These are phyloP conservation scores for Penicillium hesseltinei DNA, from an alignment of 2,329 filamentous ascomycete species.

Conservation along the genomic window DNA sequence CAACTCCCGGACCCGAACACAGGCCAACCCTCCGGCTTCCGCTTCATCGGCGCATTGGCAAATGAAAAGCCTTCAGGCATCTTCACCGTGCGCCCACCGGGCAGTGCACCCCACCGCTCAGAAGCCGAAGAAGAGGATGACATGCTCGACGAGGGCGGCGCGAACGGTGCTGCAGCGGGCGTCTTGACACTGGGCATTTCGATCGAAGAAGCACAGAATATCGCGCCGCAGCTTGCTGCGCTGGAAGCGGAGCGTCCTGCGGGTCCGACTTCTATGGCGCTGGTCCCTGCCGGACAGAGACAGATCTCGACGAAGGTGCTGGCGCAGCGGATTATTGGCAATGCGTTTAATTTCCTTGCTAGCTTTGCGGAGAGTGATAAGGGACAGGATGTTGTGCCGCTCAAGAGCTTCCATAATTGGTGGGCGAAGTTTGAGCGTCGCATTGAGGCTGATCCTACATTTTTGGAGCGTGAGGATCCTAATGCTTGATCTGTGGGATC, in stretches of 20 bases:
- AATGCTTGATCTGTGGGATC: conserved; percentile 15
- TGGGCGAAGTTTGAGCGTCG: conserved; percentile 93
- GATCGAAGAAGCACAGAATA: conserved; percentile 71
- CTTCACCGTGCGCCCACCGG: conserved; percentile 65
- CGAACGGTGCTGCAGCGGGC: conserved; percentile 26
- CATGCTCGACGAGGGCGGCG: conserved; percentile 48
- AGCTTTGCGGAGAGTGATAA: conserved; percentile 70
- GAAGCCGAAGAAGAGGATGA: conserved; percentile 41
- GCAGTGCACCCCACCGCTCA: conserved; percentile 18
- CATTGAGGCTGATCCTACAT: conserved; percentile 80
- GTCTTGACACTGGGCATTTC: conserved; percentile 77
- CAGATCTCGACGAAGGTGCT: conserved; percentile 69
- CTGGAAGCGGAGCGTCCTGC: conserved; percentile 42
- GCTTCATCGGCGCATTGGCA: conserved; percentile 83
- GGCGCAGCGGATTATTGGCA: conserved; percentile 90
- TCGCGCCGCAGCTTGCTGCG: conserved; percentile 66
- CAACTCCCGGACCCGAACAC: conserved; percentile 58
- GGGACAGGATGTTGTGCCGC: conserved; percentile 82
- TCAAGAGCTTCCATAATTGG: conserved; percentile 95
- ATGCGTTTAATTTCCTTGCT: conserved; percentile 94
- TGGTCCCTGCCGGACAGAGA: conserved; percentile 32
- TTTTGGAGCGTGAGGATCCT: conserved; percentile 71
- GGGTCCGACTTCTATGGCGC: conserved; percentile 25
- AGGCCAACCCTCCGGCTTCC: conserved; percentile 58
- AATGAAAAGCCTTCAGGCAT: conserved; percentile 89